Percentiles rank a stretch among this genome's conserved stretches.
Evolutionary conservation across 805 yeast genomes (phyloP).

Genomic region (Maudiozyma saulgeensis): DNA sequence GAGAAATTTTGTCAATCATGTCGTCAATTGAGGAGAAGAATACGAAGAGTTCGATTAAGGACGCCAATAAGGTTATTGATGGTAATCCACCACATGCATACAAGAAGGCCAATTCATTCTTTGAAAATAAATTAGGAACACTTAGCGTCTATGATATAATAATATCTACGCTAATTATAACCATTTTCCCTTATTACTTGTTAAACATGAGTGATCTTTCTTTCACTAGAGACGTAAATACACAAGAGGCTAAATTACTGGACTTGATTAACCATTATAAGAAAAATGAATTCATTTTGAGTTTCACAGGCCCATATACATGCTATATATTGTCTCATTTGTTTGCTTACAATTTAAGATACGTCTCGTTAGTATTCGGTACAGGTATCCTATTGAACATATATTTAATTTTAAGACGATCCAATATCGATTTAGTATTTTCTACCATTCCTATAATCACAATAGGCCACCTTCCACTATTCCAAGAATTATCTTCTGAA

Average conservation of each 20-base stretch:
- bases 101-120: constrained; percentile 8
- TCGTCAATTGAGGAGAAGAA: neutral
- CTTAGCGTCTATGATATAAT: constrained; percentile 6
- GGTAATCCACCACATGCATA: constrained; percentile 12
- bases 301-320: constrained; percentile 16
- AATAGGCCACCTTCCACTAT: constrained; percentile 13
- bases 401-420: constrained; percentile 16
- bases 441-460: constrained; percentile 28
- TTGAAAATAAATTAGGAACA: constrained; percentile 8
- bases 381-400: constrained; percentile 9
- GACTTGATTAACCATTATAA: constrained; percentile 5
- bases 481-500: constrained; percentile 8
- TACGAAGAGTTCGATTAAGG: neutral
- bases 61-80: neutral
- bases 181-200: neutral
- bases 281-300: constrained; percentile 11
- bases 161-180: constrained; percentile 1
- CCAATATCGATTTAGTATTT: constrained; percentile 34
- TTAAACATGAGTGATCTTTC: neutral
- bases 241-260: constrained; percentile 6
- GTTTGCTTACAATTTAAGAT: constrained; percentile 7
- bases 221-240: neutral
- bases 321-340: constrained; percentile 15
- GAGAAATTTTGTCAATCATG: neutral
- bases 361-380: constrained; percentile 7